Evolutionary conservation across 495 filamentous ascomycete species (phyloP), one percentile per base, ranked within the genome.

Genomic region (Pseudoneurospora amorphoporcata): DNA sequence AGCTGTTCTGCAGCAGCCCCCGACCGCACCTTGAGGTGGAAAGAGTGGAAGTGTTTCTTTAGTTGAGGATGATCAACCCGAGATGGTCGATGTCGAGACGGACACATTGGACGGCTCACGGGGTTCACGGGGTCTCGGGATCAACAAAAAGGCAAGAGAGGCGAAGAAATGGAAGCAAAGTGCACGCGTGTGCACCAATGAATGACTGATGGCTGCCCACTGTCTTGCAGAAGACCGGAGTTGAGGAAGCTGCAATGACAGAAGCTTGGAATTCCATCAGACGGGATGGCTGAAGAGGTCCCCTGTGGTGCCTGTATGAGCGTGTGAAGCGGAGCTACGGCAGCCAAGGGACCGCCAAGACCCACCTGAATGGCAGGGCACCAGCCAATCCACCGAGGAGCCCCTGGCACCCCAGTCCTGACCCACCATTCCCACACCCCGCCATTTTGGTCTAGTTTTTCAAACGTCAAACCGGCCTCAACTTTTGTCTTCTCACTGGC

Each of bases 1-100:
- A 84, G 87, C 87, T 89, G 86, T 83, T 76, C 75, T 80, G 87
- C 88, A 87, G 87, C 85, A 88, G 86, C 87, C 84, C 86, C 83
- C 76, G 76, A 83, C 84, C 81, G 84, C 86, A 73, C 68, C 72
- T 32, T 35, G 29, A 65, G 29, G 29, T 65, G 53, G 53, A 65
- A 65, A 43, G 41, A 43, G 68, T 69, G 73, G 69, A 70, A 73
- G 39, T 71, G 71, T 68, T 65, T 73, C 47, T 69, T 53, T 71
- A 70, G 17, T 35, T 29, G 69, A 19, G 73, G 74, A 68, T 43
- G 14, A 65, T 65, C 53, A 65, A 35, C 53, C 53, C 29, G 53
- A 65, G 53, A 65, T 37, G 53, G 53, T 65, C 53, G 53, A 65
- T 65, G 53, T 47, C 69, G 71, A 71, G 58, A 68, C 71, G 70